Percentiles rank a stretch among this genome's conserved stretches.
Evolutionary conservation across 208 protist species (phyloP).

Genomic region (Herpetomonas samuelpessoai): DNA sequence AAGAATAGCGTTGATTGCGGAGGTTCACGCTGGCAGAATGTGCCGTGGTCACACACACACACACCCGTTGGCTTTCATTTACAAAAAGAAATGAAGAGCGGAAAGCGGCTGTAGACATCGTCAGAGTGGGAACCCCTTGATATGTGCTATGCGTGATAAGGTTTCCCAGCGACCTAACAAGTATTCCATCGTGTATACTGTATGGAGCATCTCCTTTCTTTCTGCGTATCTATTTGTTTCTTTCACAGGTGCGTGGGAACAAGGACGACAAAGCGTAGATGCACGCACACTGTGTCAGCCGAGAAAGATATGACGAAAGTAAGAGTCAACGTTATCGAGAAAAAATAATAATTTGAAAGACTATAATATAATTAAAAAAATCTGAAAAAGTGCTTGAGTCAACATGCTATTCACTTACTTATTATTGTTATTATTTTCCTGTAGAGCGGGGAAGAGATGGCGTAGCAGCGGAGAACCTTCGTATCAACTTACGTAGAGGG

Average conservation of each 20-base stretch:
- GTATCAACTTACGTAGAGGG: too few species aligned
- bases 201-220: constrained; percentile 1
- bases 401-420: neutral
- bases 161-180: too few species aligned
- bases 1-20: neutral
- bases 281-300: neutral
- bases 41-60: neutral
- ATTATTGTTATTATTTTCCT: neutral
- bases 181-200: constrained; percentile 1
- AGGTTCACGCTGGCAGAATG: neutral
- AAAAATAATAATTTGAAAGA: neutral
- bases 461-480: too few species aligned
- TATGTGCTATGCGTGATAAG: too few species aligned
- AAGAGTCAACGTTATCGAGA: neutral
- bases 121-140: neutral
- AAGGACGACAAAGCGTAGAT: constrained; percentile 1
- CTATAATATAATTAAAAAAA: constrained; percentile 1
- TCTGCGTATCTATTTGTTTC: constrained; percentile 6
- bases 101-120: neutral
- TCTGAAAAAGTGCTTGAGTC: neutral
- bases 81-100: constrained; percentile 6
- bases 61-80: too few species aligned
- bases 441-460: too few species aligned
- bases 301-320: neutral
- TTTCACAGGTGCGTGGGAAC: constrained; percentile 3